phyloP scores from a whole-genome alignment of 2,329 filamentous ascomycete species.

The Colletotrichum somersetense region DNA sequence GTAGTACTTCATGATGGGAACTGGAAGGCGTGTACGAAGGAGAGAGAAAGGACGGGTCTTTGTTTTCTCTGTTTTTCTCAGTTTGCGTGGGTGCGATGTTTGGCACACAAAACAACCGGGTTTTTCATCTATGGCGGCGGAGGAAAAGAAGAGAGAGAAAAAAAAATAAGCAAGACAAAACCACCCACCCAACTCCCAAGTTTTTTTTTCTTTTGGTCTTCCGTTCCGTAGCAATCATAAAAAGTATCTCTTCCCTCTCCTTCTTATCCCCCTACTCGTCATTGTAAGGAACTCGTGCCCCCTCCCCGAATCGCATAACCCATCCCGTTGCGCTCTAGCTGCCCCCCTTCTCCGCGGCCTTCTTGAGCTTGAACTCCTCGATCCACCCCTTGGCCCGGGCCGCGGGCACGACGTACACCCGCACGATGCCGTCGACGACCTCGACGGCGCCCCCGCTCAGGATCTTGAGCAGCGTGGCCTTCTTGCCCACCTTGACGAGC shows the following conservation, averaged over 20 bases:
- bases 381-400: conserved; percentile 80
- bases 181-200: conserved; percentile 5
- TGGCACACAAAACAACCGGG: conserved; percentile 11
- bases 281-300: neutral
- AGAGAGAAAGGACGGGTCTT: neutral
- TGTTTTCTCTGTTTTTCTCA: neutral
- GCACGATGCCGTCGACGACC: conserved; percentile 87
- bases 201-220: neutral
- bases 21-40: neutral
- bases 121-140: neutral
- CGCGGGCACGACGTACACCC: conserved; percentile 85
- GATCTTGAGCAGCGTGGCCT: conserved; percentile 80
- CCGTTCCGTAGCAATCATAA: conserved; percentile 28
- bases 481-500: conserved; percentile 90
- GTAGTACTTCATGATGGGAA: neutral
- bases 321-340: neutral
- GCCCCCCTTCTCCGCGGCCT: conserved; percentile 61
- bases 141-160: neutral
- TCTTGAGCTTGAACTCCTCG: conserved; percentile 84
- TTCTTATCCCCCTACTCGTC: neutral
- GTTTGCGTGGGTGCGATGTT: conserved; percentile 1
- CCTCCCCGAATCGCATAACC: no score
- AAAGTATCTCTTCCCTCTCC: neutral
- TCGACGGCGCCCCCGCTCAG: conserved; percentile 83
- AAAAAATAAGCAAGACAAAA: neutral